Evolutionary conservation across 1,284 basidiomycete genomes (phyloP).

Genomic region (Ustilago esculenta): DNA sequence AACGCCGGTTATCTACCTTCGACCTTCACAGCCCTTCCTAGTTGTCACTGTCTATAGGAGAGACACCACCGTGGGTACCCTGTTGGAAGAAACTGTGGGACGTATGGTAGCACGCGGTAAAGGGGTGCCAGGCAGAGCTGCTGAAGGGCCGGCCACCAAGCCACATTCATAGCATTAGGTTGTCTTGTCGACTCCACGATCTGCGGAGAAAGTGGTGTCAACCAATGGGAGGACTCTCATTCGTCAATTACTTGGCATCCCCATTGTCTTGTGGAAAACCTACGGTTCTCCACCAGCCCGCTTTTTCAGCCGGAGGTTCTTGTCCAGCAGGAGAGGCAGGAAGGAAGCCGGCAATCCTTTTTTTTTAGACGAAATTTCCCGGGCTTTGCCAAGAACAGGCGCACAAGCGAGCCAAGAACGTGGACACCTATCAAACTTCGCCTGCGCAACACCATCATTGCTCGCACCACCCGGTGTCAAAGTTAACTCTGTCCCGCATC

Average conservation of each 20-base stretch:
- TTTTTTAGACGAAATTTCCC: neutral
- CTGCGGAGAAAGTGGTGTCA: neutral
- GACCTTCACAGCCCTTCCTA: no score
- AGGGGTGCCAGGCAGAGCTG: no score
- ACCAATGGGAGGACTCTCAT: neutral
- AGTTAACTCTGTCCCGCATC: no score
- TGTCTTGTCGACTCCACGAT: neutral
- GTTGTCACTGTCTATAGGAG: no score
- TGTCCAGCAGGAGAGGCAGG: neutral
- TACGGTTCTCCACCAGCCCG: no score
- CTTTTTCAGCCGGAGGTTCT: neutral
- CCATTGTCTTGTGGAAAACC: no score
- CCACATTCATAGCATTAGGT: no score
- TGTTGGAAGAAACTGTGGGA: no score
- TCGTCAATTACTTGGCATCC: neutral
- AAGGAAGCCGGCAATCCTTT: neutral
- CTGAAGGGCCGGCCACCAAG: no score
- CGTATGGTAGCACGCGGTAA: no score
- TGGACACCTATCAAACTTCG: slow-evolving; percentile 24
- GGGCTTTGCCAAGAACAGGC: slow-evolving; percentile 15
- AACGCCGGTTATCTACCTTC: no score
- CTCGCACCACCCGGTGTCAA: neutral
- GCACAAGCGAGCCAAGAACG: slow-evolving; percentile 35
- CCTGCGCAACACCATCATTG: neutral
- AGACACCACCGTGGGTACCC: no score